Evolutionary conservation across 2,329 filamentous ascomycete genomes (phyloP).

Genomic region (Fusarium chuoi): DNA sequence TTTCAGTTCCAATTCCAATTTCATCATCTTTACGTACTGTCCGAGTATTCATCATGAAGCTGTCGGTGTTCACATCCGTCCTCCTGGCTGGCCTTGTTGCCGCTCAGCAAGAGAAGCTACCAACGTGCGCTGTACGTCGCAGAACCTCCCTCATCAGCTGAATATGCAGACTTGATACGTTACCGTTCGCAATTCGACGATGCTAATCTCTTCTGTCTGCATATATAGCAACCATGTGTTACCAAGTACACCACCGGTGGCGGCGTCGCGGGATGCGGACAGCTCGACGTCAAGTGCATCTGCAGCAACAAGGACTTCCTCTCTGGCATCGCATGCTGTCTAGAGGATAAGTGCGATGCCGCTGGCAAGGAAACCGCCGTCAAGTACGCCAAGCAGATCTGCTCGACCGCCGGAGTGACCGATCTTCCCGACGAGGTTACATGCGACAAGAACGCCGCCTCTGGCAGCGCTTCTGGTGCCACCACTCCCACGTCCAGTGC

Average conservation of each 20-base stretch:
- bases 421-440: slow-evolving; percentile 50
- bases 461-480: slow-evolving; percentile 6
- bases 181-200: background rate
- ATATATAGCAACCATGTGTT: slow-evolving; percentile 48
- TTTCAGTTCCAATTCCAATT: background rate
- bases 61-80: slow-evolving; percentile 44
- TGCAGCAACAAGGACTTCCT: slow-evolving; percentile 56
- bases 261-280: slow-evolving; percentile 52
- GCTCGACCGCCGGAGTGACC: slow-evolving; percentile 49
- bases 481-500: slow-evolving; percentile 20
- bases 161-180: background rate
- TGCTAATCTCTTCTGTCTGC: slow-evolving; percentile 7
- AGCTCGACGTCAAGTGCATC: slow-evolving; percentile 54
- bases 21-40: background rate
- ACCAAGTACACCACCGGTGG: slow-evolving; percentile 47
- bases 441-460: slow-evolving; percentile 44
- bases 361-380: slow-evolving; percentile 50
- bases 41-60: slow-evolving; percentile 49
- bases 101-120: slow-evolving; percentile 49
- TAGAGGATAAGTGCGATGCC: slow-evolving; percentile 49
- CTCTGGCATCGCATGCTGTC: slow-evolving; percentile 55
- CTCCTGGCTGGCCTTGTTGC: slow-evolving; percentile 48
- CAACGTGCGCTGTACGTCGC: slow-evolving; percentile 53
- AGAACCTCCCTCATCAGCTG: background rate
- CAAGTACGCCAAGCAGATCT: slow-evolving; percentile 52